Base-by-base conservation (phyloP, 371 early-diverging fungal genomes). In the Dinochytrium kinnereticum region DNA sequence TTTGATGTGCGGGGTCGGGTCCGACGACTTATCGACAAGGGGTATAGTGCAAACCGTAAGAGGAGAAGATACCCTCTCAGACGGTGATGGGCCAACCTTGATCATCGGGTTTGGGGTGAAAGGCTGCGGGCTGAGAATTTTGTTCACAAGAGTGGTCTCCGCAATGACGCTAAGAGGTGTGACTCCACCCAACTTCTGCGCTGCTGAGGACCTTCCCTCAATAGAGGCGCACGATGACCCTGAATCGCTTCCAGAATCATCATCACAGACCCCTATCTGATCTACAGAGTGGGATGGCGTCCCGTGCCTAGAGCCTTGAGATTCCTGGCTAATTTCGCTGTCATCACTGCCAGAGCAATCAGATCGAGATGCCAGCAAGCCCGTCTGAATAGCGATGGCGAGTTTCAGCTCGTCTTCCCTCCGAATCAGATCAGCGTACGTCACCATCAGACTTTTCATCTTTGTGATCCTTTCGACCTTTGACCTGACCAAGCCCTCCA, bases 381-480 rank as follows among this genome's bases (percentile, higher is more conserved):
- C 81, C 1, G 81, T 77, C 51, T 73, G 57, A 2, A 79, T 61
- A 1, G 76, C 82, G 31, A 82, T 78, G 40, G 71, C 73, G 19
- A 76, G n/a, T 65, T 76, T 78, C 2, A 79, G 73, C 24, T 68
- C 74, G 26, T 83, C 81, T 53, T 83, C 83, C 28, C 72, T 39
- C 5, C 38, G 66, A 7, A 71, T 71, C 36, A 77, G 50, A 36
- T 76, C 72, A 7, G 69, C 44, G 55, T 79, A 83, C 2, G 36
- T 40, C 34, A 38, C 53, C 59, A 74, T 51, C 21, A 66, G 70
- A 0, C 3, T 38, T 39, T 59, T 61, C 75, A 79, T 76, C 34
- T 73, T 73, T 59, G 71, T 74, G 34, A 77, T 53, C 39, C 64
- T 65, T 21, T 72, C 73, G 36, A 78, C 72, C 55, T 82, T 82